Evolutionary conservation across 2,329 filamentous ascomycete genomes (phyloP), one percentile per base, ranked within the genome.

Genomic region (Microdochium paspali): DNA sequence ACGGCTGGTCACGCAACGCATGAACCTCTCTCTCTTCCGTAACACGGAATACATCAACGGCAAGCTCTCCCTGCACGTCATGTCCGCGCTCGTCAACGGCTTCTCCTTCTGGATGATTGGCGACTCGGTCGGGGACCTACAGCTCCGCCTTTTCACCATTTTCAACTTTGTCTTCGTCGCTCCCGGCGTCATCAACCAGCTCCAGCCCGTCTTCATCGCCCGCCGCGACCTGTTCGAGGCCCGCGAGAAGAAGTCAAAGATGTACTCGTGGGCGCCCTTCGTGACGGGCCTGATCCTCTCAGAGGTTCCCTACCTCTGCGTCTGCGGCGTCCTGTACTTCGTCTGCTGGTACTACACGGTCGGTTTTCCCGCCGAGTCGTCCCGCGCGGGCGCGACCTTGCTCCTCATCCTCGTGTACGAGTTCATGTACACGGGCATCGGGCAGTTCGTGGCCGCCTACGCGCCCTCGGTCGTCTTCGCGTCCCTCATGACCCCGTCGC

Each of bases 31-130:
- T 0, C 68, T 87, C 4, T 88, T 71, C 66, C 74, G 85, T 47
- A 87, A 86, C 58, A 74, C 71, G 0, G 78, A 83, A 46, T 87
- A 87, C 52, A 62, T 82, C 48, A 77, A 79, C 60, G 84, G 79
- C 68, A 84, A 84, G 62, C 61, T 84, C 10, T 23, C 68, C 0
- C 64, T 82, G 1, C 78, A 82, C 55, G 64, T 82, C 21, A 64
- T 66, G 13, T 71, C 70, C 0, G 76, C 72, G 0, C 68, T 82
- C 0, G 79, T 82, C 64, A 80, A 78, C 56, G 79, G 77, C 1
- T 82, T 82, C 53, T 72, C 73, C 0, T 82, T 82, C 57, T 82
- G 77, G 77, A 74, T 71, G 60, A 69, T 82, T 24, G 76, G 76
- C 1, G 59, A 74, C 46, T 70, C 66, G 0, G 66, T 77, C 0